Percentiles rank a stretch among this genome's conserved stretches.
Evolutionary conservation across 352 stramenopile genomes (phyloP).

Genomic region (Pythium biforme): DNA sequence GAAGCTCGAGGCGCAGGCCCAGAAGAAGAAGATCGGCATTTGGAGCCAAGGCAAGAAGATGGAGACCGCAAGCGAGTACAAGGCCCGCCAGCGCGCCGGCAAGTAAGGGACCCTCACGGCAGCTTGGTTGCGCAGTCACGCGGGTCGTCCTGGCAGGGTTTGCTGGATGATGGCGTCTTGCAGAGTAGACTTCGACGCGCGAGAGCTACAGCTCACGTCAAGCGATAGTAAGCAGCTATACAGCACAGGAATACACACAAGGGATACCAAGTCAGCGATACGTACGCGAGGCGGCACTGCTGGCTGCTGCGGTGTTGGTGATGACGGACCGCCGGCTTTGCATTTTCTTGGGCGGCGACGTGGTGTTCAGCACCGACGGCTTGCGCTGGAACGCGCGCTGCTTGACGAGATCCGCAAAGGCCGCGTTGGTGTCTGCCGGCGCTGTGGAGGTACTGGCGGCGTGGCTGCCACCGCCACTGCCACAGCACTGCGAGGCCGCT

Average conservation of each 20-base stretch:
- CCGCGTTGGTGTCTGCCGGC: neutral
- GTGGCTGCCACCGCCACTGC: constrained; percentile 3
- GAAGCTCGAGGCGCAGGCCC: constrained; percentile 56
- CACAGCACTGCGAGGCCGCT: constrained; percentile 11
- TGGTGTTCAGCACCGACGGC: constrained; percentile 25
- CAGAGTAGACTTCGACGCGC: constrained; percentile 21
- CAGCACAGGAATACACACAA: neutral
- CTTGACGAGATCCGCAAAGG: constrained; percentile 51
- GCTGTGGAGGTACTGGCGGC: too few species aligned
- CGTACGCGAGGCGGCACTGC: constrained; percentile 13
- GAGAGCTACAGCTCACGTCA: constrained; percentile 20
- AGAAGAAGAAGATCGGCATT: constrained; percentile 64
- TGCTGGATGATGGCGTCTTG: constrained; percentile 13
- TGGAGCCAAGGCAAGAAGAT: constrained; percentile 77
- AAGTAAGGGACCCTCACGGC: constrained; percentile 24
- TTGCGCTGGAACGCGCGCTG: constrained; percentile 66
- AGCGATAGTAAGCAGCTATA: neutral
- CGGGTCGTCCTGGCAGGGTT: neutral
- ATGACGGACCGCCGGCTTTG: constrained; percentile 17
- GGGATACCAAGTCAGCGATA: too few species aligned
- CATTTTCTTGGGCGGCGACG: constrained; percentile 30
- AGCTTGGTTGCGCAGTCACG: constrained; percentile 11
- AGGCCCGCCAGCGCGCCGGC: constrained; percentile 54
- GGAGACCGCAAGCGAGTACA: constrained; percentile 76
- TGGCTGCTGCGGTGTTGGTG: too few species aligned